Conservation (phyloP, 2,329 filamentous ascomycete species). For the Hymenoscyphus infarciens region DNA sequence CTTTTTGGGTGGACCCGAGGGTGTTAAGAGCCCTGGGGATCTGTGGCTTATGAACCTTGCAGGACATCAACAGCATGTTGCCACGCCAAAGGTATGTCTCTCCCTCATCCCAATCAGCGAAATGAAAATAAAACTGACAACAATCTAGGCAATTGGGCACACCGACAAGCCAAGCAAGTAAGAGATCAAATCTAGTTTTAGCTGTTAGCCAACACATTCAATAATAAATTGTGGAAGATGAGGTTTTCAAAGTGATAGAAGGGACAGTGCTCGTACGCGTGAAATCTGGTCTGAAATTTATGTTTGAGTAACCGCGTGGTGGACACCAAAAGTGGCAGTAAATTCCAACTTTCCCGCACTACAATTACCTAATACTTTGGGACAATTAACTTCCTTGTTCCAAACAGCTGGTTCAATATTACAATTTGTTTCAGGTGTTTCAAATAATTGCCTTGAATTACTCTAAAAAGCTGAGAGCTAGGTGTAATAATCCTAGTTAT, state of each 20-base stretch:
- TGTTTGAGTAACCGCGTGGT: too few species aligned
- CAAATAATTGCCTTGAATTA: too few species aligned
- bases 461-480: too few species aligned
- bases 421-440: too few species aligned
- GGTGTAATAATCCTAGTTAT: too few species aligned
- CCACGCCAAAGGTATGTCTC: constrained; percentile 29
- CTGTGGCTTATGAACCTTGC: constrained; percentile 37
- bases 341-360: too few species aligned
- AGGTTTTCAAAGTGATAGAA: background rate
- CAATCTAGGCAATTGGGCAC: background rate
- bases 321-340: too few species aligned
- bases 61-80: constrained; percentile 50
- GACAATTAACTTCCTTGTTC: too few species aligned
- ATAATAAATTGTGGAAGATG: background rate
- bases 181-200: background rate
- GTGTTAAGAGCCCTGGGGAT: constrained; percentile 36
- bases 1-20: constrained; percentile 49
- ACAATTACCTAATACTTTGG: too few species aligned
- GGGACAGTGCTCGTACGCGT: too few species aligned
- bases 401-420: too few species aligned
- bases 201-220: background rate
- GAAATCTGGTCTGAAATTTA: too few species aligned
- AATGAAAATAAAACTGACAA: background rate
- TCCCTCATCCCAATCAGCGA: background rate
- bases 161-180: background rate